Conservation (phyloP, 805 yeast genomes). For the Teunomyces stri region DNA sequence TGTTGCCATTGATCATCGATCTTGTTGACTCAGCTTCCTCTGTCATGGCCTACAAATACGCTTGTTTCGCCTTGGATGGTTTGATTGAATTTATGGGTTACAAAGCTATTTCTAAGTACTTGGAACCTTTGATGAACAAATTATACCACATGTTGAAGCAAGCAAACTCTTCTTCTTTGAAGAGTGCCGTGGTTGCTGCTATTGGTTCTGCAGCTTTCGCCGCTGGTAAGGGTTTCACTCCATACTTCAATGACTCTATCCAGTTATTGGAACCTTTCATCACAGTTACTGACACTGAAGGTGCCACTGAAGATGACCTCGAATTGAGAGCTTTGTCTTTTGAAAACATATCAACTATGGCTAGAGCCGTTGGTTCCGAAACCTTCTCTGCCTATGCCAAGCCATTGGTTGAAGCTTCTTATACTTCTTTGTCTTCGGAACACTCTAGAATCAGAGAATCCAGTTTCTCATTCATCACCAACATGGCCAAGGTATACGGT, state of each 20-base stretch:
- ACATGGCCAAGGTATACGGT: constrained; percentile 93
- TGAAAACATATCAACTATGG: constrained; percentile 92
- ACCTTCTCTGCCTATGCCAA: constrained; percentile 82
- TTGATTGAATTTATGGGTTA: constrained; percentile 87
- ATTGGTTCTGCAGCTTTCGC: constrained; percentile 97
- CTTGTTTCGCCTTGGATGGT: constrained; percentile 88
- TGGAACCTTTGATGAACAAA: constrained; percentile 88
- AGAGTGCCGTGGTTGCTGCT: constrained; percentile 84
- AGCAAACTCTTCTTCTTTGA: constrained; percentile 71
- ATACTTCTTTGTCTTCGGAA: constrained; percentile 70
- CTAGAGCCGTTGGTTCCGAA: constrained; percentile 93
- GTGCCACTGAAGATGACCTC: constrained; percentile 82
- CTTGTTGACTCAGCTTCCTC: constrained; percentile 85
- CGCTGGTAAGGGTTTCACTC: constrained; percentile 81
- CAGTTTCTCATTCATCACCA: constrained; percentile 88
- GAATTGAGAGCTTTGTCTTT: constrained; percentile 90
- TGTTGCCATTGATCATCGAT: constrained; percentile 81
- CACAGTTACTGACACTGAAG: constrained; percentile 65
- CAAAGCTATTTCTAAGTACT: constrained; percentile 75
- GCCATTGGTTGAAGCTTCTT: constrained; percentile 86
- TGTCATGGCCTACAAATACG: constrained; percentile 81
- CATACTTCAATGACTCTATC: constrained; percentile 81
- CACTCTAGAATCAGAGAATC: constrained; percentile 89
- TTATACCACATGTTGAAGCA: constrained; percentile 77
- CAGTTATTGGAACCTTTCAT: constrained; percentile 80